phyloP scores from a whole-genome alignment of 495 filamentous ascomycete species.

The Aspergillus sclerotiicarbonarius region DNA sequence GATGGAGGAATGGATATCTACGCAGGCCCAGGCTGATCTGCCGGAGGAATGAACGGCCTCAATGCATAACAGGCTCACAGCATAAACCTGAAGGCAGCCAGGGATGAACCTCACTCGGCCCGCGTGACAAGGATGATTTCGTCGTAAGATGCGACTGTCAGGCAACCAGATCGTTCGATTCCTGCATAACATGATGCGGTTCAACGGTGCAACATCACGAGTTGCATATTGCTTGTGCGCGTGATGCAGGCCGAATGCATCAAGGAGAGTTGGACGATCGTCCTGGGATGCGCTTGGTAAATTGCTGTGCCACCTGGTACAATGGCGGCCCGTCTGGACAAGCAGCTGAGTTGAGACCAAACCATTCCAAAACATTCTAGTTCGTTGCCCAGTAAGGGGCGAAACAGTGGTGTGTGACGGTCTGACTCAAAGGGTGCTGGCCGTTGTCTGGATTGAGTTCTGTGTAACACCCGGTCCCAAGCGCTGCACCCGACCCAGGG shows the following conservation, averaged over 20 bases:
- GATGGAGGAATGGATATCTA: conserved; percentile 93
- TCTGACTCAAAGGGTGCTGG: background rate
- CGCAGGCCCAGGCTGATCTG: conserved; percentile 51
- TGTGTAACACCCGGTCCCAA: background rate
- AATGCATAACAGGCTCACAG: background rate
- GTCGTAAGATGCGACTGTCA: background rate
- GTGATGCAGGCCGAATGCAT: background rate
- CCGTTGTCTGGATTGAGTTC: conserved; percentile 1
- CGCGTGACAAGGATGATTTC: background rate
- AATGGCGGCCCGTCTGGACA: background rate
- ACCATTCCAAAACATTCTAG: background rate
- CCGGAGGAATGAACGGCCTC: conserved; percentile 43
- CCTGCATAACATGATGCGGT: background rate
- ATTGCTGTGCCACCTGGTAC: background rate
- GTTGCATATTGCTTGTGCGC: background rate
- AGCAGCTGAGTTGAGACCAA: background rate
- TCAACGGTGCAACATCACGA: background rate
- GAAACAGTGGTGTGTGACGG: background rate
- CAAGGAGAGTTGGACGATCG: background rate
- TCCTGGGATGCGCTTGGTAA: background rate
- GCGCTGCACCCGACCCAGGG: background rate
- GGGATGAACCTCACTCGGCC: background rate
- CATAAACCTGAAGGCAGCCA: background rate
- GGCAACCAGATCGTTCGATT: background rate
- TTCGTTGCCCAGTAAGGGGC: background rate